A percentile compares a stretch with the other conserved stretches of the same genome.
These are phyloP conservation scores for Cucumis cinereus DNA, from an alignment of 306 rosid species.

Conservation along the genomic window DNA sequence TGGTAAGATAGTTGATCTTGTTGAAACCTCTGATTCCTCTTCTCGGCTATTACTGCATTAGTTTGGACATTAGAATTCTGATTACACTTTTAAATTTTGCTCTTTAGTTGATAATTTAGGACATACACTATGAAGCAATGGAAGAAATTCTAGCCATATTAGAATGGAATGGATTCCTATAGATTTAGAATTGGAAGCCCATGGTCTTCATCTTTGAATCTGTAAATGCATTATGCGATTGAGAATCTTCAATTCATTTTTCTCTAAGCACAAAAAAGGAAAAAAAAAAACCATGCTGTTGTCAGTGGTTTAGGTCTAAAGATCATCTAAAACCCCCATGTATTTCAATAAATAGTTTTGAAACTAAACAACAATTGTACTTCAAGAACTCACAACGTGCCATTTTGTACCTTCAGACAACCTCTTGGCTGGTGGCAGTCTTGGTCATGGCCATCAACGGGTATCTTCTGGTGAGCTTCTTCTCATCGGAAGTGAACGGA, in stretches of 20 bases:
- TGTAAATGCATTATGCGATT: neutral
- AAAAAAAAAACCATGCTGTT: neutral
- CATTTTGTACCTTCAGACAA: constrained; percentile 21
- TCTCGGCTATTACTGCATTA: neutral
- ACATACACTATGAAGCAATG: neutral
- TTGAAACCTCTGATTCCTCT: no score
- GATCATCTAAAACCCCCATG: neutral
- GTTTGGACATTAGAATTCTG: neutral
- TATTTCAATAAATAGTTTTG: neutral
- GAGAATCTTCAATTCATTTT: neutral
- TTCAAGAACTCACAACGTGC: neutral
- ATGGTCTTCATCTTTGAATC: neutral
- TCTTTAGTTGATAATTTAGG: neutral
- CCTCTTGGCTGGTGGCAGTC: constrained; percentile 86
- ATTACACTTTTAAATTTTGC: neutral
- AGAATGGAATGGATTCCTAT: neutral
- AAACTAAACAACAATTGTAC: neutral
- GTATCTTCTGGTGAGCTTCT: constrained; percentile 70
- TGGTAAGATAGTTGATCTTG: neutral
- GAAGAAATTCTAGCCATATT: neutral
- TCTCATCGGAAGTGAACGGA: constrained; percentile 62
- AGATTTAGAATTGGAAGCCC: neutral
- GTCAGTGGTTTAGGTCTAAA: neutral
- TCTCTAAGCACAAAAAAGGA: neutral
- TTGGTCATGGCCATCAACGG: constrained; percentile 89